A percentile compares a stretch with the other conserved stretches of the same genome.
These are phyloP conservation scores for Scedosporium dehoogii DNA, from an alignment of 2,329 filamentous ascomycete genomes.

Conservation along the genomic window DNA sequence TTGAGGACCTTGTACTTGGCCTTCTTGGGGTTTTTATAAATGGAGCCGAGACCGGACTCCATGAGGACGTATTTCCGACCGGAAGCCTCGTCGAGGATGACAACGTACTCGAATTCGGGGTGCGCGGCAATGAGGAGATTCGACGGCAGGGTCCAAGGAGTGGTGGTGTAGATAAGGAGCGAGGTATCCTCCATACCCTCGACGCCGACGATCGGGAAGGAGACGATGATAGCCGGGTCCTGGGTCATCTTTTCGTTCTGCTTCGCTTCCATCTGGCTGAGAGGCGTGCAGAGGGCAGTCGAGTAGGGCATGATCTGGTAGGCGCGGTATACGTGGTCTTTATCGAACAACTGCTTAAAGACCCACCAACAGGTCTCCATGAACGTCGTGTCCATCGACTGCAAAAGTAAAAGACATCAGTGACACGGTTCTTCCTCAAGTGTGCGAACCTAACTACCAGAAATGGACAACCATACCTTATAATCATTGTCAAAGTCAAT, in stretches of 20 bases:
- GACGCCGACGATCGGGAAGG: conserved; percentile 57
- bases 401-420: background rate
- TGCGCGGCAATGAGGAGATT: conserved; percentile 63
- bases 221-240: conserved; percentile 62
- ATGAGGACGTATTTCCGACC: conserved; percentile 61
- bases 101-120: conserved; percentile 70
- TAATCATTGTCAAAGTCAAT: conserved; percentile 75
- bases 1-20: conserved; percentile 62
- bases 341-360: conserved; percentile 65
- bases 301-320: conserved; percentile 71
- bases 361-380: conserved; percentile 78
- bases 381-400: conserved; percentile 65
- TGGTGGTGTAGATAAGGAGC: conserved; percentile 48
- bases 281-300: conserved; percentile 61
- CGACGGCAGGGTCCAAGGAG: conserved; percentile 72
- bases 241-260: conserved; percentile 70
- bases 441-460: background rate
- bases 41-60: conserved; percentile 54
- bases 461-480: conserved; percentile 35
- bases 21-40: conserved; percentile 71
- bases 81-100: conserved; percentile 56
- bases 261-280: conserved; percentile 66
- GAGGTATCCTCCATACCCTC: conserved; percentile 55
- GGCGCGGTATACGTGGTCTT: conserved; percentile 60
- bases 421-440: background rate